Evolutionary conservation across 139 green algal genomes (phyloP).

Genomic region (Chlorella sp.): DNA sequence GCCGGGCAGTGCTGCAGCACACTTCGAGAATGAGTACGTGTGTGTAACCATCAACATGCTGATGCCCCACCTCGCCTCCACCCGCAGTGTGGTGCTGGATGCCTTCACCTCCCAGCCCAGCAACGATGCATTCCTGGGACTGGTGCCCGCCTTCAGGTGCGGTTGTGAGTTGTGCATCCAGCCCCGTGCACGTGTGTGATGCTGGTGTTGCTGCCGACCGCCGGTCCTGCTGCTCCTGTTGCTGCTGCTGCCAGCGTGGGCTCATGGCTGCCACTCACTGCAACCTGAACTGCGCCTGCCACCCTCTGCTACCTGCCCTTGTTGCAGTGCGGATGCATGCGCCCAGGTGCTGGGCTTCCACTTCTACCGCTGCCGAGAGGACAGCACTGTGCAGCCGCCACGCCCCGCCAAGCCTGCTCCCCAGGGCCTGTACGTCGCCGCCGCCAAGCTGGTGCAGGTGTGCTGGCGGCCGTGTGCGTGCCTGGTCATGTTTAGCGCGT

Average conservation of each 20-base stretch:
- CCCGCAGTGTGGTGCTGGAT: slow-evolving; percentile 73
- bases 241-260: not conserved
- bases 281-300: not conserved
- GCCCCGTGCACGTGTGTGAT: not conserved
- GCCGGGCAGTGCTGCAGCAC: not conserved
- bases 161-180: not conserved
- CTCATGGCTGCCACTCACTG: not conserved
- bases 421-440: not conserved
- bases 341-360: slow-evolving; percentile 54
- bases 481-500: too few species aligned
- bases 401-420: not conserved
- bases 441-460: slow-evolving; percentile 28
- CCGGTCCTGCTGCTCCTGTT: not conserved
- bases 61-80: not conserved
- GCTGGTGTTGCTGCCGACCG: not conserved
- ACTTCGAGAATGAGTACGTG: not conserved
- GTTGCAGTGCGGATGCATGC: slow-evolving; percentile 3
- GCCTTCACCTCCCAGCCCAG: slow-evolving; percentile 56
- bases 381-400: not conserved
- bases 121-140: slow-evolving; percentile 45
- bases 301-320: not conserved
- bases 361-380: slow-evolving; percentile 24
- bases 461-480: too few species aligned
- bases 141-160: slow-evolving; percentile 50
- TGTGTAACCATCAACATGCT: not conserved